Percentiles rank a stretch among this genome's conserved stretches.
Conservation (phyloP, 2,329 filamentous ascomycete genomes). For the Trichoderma sp. region DNA sequence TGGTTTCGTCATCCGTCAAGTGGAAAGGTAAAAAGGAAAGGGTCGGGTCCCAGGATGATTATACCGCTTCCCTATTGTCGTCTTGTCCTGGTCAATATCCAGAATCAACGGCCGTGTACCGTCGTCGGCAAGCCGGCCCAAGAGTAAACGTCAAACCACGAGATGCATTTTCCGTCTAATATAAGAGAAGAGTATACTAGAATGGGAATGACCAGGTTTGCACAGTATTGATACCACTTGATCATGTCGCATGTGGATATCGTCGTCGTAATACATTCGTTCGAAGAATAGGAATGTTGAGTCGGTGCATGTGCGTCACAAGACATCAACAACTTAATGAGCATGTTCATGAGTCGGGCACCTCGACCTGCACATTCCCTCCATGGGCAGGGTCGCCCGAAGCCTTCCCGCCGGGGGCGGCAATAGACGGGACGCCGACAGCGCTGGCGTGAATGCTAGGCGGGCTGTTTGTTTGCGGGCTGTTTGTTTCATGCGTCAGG, state of each 20-base stretch:
- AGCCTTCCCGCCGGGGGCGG: conserved; percentile 34
- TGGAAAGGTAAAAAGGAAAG: neutral
- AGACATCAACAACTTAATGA: neutral
- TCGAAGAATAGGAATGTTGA: conserved; percentile 8
- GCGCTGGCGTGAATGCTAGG: conserved; percentile 65
- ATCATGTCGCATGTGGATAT: neutral
- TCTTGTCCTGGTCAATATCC: conserved; percentile 28
- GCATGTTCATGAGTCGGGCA: conserved; percentile 38
- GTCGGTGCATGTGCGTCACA: neutral
- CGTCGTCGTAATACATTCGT: conserved; percentile 25
- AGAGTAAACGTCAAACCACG: neutral
- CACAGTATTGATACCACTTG: conserved; percentile 17
- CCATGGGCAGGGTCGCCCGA: conserved; percentile 27
- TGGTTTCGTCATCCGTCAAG: conserved; percentile 26
- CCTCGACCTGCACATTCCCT: conserved; percentile 35
- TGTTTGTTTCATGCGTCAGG: conserved; percentile 70
- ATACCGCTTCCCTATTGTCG: conserved; percentile 15
- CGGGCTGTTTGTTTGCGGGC: conserved; percentile 66
- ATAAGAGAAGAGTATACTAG: conserved; percentile 22
- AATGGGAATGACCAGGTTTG: conserved; percentile 7
- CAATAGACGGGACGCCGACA: conserved; percentile 43
- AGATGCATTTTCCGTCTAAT: conserved; percentile 6
- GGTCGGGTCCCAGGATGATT: conserved; percentile 3
- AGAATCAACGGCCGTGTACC: conserved; percentile 24
- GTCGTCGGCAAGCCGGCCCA: neutral